phyloP scores from a whole-genome alignment of 306 rosid genomes.

The Urtica urens region DNA sequence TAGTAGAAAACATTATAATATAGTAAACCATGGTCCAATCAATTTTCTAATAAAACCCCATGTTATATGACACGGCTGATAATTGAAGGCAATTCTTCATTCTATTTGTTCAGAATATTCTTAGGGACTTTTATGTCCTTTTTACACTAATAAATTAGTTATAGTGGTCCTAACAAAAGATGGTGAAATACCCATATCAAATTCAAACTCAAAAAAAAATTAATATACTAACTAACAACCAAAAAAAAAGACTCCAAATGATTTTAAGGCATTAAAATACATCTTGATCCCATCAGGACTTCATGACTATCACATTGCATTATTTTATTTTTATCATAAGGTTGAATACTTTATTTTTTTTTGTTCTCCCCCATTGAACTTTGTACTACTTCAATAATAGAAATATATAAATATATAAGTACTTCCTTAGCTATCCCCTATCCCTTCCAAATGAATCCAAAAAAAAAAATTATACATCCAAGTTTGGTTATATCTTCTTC shows the following conservation, averaged over 20 bases:
- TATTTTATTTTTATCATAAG: not conserved
- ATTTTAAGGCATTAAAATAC: not conserved
- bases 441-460: too few relatives aligned
- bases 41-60: too few relatives aligned
- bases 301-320: constrained; percentile 6
- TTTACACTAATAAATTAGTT: not conserved
- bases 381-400: not conserved
- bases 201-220: not conserved
- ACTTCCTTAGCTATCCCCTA: not conserved
- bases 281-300: not conserved
- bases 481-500: not conserved
- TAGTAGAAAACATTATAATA: too few relatives aligned
- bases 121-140: not conserved
- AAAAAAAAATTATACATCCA: too few relatives aligned
- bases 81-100: too few relatives aligned
- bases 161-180: not conserved
- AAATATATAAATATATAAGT: too few relatives aligned
- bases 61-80: too few relatives aligned
- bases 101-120: too few relatives aligned
- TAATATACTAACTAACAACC: not conserved
- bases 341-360: too few relatives aligned
- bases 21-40: too few relatives aligned
- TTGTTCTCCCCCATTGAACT: not conserved
- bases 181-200: not conserved
- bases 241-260: not conserved